phyloP scores from a whole-genome alignment of 148 eudicot genomes.

The Rhododendron kiyosumense region DNA sequence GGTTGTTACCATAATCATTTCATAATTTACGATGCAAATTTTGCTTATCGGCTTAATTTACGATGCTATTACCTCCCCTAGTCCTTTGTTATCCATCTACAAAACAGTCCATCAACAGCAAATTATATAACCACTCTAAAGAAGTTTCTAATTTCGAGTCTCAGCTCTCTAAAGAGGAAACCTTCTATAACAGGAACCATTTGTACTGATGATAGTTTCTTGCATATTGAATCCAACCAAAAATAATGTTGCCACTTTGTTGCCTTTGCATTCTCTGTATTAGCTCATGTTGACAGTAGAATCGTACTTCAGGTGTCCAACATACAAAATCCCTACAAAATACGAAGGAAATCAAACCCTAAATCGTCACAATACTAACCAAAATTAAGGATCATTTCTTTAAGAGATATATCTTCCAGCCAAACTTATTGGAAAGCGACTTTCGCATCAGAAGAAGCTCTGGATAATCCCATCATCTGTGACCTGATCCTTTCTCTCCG shows the following conservation, averaged over 20 bases:
- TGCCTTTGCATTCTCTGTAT: neutral
- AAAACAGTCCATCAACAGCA: neutral
- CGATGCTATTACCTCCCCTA: no score
- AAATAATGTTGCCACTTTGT: neutral
- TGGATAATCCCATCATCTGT: constrained; percentile 39
- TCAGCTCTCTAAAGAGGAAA: no score
- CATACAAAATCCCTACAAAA: neutral
- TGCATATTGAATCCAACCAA: neutral
- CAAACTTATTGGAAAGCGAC: constrained; percentile 27
- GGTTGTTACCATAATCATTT: no score
- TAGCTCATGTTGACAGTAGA: neutral
- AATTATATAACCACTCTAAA: neutral
- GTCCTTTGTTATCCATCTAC: neutral
- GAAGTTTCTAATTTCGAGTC: no score
- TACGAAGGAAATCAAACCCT: neutral
- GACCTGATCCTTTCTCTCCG: constrained; percentile 44
- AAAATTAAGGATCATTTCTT: neutral
- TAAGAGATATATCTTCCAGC: neutral
- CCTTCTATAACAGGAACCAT: neutral
- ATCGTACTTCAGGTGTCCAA: neutral
- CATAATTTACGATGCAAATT: no score
- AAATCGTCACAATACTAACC: neutral
- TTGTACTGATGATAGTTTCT: neutral
- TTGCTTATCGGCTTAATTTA: no score
- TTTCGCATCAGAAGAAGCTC: constrained; percentile 47